These are phyloP conservation scores for Blastobotrys chiropterorum DNA, from an alignment of 805 yeast genomes.

Conservation along the genomic window DNA sequence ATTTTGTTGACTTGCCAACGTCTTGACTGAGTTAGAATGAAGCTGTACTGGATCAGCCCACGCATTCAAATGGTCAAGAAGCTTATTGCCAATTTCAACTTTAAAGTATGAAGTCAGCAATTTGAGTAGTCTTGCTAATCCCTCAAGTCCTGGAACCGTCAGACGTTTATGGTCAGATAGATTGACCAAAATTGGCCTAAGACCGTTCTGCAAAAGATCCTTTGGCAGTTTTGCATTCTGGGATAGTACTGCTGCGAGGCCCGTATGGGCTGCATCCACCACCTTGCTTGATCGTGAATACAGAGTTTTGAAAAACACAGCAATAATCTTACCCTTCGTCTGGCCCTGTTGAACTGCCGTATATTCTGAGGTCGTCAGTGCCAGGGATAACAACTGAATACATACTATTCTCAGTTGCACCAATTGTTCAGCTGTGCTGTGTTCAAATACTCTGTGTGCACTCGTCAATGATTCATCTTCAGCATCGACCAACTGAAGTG, in stretches of 20 bases:
- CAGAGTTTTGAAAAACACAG: conserved; percentile 90
- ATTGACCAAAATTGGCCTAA: conserved; percentile 93
- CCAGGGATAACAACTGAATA: conserved; percentile 72
- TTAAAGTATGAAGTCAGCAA: conserved; percentile 86
- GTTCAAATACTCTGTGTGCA: conserved; percentile 77
- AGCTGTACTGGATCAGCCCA: conserved; percentile 86
- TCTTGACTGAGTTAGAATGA: conserved; percentile 71
- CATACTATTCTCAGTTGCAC: conserved; percentile 86
- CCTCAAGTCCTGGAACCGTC: conserved; percentile 85
- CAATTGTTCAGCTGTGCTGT: conserved; percentile 81
- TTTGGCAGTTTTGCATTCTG: conserved; percentile 88
- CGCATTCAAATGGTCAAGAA: conserved; percentile 88
- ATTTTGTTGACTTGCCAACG: conserved; percentile 70
- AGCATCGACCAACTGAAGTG: conserved; percentile 91
- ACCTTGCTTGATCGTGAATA: conserved; percentile 79
- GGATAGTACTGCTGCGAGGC: conserved; percentile 73
- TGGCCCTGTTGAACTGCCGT: conserved; percentile 52
- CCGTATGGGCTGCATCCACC: conserved; percentile 89
- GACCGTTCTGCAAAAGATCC: conserved; percentile 89
- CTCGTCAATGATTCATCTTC: conserved; percentile 93
- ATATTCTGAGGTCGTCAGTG: conserved; percentile 79
- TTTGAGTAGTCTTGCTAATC: conserved; percentile 79
- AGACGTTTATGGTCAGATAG: conserved; percentile 87
- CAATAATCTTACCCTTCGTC: conserved; percentile 76
- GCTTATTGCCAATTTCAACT: conserved; percentile 91